Percentiles rank a stretch among this genome's conserved stretches.
phyloP scores from a whole-genome alignment of 257 asterid genomes.

The Scutellaria barbata region DNA sequence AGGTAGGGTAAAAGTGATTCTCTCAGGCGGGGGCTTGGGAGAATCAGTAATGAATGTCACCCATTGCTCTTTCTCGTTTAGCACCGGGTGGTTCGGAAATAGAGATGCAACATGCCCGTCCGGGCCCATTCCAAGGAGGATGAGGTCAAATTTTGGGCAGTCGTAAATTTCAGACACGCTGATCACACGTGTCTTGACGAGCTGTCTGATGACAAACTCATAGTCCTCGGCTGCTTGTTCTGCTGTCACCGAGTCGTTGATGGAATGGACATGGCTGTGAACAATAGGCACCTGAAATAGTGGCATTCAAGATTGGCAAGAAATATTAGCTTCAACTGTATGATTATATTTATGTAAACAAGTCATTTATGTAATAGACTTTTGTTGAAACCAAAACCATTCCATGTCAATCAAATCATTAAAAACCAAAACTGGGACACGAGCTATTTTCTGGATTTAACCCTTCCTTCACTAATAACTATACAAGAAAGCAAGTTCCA shows the following conservation, averaged over 20 bases:
- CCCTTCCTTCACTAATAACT: too few species aligned
- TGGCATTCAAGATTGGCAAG: background rate
- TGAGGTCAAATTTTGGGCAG: constrained; percentile 70
- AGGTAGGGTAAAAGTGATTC: constrained; percentile 76
- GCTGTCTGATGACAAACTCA: constrained; percentile 81
- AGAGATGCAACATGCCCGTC: constrained; percentile 78
- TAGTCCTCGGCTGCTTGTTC: constrained; percentile 90
- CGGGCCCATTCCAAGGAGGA: constrained; percentile 81
- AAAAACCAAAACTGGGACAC: too few species aligned
- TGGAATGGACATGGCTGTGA: constrained; percentile 80
- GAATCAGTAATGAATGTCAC: constrained; percentile 75
- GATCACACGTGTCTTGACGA: constrained; percentile 75
- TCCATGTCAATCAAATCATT: too few species aligned
- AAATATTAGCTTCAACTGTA: too few species aligned
- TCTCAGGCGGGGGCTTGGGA: constrained; percentile 80
- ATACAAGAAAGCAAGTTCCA: too few species aligned
- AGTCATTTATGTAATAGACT: too few species aligned
- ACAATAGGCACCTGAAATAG: constrained; percentile 74
- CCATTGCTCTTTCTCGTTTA: constrained; percentile 58
- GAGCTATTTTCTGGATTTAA: too few species aligned
- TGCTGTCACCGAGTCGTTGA: constrained; percentile 78
- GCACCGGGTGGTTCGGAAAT: constrained; percentile 60
- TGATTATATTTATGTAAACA: too few species aligned
- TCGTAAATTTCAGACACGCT: constrained; percentile 46
- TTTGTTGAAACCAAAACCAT: background rate